Conservation (phyloP, 2,329 filamentous ascomycete genomes). For the Purpureocillium lavendulum region DNA sequence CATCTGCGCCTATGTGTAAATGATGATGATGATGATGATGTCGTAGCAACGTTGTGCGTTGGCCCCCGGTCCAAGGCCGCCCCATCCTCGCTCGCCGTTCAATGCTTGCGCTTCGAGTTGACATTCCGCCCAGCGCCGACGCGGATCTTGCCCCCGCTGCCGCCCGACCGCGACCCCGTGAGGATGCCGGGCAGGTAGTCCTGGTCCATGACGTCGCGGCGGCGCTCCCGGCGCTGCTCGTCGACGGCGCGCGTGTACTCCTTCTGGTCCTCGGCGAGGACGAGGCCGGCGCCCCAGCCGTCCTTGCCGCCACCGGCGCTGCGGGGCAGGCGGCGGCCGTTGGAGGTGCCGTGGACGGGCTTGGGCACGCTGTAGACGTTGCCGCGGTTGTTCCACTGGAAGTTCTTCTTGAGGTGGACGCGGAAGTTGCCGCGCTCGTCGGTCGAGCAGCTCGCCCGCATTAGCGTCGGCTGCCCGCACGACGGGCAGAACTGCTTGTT, state of each 20-base stretch:
- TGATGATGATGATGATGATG: neutral
- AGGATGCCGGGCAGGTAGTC: conserved; percentile 84
- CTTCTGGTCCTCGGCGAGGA: conserved; percentile 92
- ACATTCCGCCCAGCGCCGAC: conserved; percentile 82
- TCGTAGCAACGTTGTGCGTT: too few species aligned
- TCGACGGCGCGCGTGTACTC: conserved; percentile 65
- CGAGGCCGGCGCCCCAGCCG: conserved; percentile 77
- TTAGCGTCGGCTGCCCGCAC: conserved; percentile 82
- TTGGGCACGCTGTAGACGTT: conserved; percentile 92
- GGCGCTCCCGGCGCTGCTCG: conserved; percentile 57
- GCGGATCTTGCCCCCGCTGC: conserved; percentile 55
- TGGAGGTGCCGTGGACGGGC: conserved; percentile 71
- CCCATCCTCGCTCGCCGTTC: conserved; percentile 7
- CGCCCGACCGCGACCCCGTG: conserved; percentile 63
- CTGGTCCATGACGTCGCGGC: conserved; percentile 86
- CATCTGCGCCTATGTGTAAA: neutral
- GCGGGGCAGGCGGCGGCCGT: conserved; percentile 59
- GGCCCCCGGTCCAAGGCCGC: too few species aligned
- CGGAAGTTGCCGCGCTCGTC: conserved; percentile 72
- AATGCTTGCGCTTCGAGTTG: conserved; percentile 64
- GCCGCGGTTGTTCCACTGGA: conserved; percentile 91
- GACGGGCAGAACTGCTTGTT: conserved; percentile 84
- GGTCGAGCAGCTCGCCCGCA: conserved; percentile 77
- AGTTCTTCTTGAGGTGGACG: conserved; percentile 86
- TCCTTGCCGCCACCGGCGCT: conserved; percentile 71